Conservation (phyloP, 176 grass and related monocot genomes). For the Juncus effusus region DNA sequence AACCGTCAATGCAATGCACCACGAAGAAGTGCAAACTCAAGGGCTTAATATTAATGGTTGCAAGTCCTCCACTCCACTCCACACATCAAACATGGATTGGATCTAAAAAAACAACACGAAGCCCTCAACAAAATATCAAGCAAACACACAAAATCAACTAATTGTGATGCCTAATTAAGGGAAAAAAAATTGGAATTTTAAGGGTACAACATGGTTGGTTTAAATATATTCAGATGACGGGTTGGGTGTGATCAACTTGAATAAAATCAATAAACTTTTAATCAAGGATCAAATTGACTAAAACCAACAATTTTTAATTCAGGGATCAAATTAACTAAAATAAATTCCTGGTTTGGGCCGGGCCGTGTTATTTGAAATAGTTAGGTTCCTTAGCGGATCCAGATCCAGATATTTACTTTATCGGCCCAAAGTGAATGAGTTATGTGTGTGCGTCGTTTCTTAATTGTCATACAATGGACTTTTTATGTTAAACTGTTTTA, state of each 20-base stretch:
- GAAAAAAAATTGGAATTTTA: background rate
- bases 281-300: background rate
- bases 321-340: conserved; percentile 27
- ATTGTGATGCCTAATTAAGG: background rate
- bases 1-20: too few relatives aligned
- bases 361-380: too few relatives aligned
- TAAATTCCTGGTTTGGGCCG: background rate
- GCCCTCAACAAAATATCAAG: background rate
- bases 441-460: too few relatives aligned
- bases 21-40: background rate
- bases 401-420: too few relatives aligned
- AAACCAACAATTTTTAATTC: conserved; percentile 44
- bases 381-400: too few relatives aligned
- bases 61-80: background rate
- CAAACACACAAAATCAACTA: background rate
- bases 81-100: background rate
- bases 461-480: too few relatives aligned
- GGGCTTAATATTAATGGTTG: background rate
- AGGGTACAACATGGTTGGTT: background rate
- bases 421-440: too few relatives aligned
- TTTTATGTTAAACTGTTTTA: too few relatives aligned
- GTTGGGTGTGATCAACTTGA: too few relatives aligned
- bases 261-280: too few relatives aligned
- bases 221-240: too few relatives aligned
- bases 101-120: background rate